Conservation (phyloP, 257 asterid species). For the Nicotiana benthamiana region DNA sequence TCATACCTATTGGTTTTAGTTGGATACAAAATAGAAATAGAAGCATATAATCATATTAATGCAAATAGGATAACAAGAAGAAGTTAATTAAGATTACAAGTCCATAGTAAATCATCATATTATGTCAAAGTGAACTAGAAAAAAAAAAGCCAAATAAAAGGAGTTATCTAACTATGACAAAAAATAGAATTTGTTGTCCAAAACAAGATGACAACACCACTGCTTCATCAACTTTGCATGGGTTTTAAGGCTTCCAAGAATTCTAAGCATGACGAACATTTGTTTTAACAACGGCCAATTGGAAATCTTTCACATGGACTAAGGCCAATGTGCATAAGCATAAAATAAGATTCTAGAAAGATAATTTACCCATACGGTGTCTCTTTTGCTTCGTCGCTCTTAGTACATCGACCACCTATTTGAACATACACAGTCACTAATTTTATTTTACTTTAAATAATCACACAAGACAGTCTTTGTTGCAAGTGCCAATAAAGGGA, state of each 20-base stretch:
- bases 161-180: neutral
- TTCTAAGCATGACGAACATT: neutral
- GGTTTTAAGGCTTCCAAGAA: neutral
- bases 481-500: neutral
- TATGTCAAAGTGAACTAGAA: neutral
- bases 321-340: neutral
- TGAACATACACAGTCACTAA: neutral
- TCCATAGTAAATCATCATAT: neutral
- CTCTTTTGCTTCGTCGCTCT: slow-evolving; percentile 67
- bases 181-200: neutral
- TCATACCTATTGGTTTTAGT: slow-evolving; percentile 44
- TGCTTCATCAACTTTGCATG: neutral
- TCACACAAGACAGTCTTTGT: neutral
- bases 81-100: neutral
- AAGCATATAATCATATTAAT: neutral
- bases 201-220: neutral
- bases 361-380: slow-evolving; percentile 66
- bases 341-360: neutral
- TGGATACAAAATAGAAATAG: neutral
- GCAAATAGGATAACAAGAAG: neutral
- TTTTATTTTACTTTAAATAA: neutral
- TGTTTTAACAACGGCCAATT: neutral
- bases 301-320: neutral
- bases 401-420: slow-evolving; percentile 69
- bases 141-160: neutral